phyloP scores from a whole-genome alignment of 768 basidiomycete species.

The Mycena belliarum region DNA sequence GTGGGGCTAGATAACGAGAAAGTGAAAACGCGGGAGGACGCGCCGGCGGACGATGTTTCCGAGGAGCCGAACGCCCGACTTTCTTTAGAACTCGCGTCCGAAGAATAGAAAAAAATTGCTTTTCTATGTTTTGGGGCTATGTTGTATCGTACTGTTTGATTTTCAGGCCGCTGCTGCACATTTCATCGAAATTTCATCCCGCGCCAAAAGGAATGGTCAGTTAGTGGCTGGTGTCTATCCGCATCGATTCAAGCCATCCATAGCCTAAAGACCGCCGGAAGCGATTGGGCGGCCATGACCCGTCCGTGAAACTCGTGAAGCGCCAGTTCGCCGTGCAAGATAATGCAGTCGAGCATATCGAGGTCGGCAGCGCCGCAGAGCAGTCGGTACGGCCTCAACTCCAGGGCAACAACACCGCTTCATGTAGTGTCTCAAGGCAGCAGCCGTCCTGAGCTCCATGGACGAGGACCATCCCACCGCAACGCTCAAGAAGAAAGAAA shows the following conservation, averaged over 20 bases:
- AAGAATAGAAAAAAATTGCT: neutral
- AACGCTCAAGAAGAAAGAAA: slow-evolving; percentile 62
- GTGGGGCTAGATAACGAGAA: slow-evolving; percentile 57
- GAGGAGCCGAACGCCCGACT: slow-evolving; percentile 3
- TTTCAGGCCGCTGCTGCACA: neutral
- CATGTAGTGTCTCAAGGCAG: slow-evolving; percentile 33
- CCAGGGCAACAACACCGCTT: slow-evolving; percentile 5
- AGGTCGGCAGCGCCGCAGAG: slow-evolving; percentile 42
- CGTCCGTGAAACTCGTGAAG: slow-evolving; percentile 50
- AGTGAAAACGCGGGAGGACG: slow-evolving; percentile 27
- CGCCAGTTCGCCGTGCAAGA: slow-evolving; percentile 53
- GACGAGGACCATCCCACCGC: slow-evolving; percentile 26
- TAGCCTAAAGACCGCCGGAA: slow-evolving; percentile 45
- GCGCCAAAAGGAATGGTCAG: slow-evolving; percentile 32
- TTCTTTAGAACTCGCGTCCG: slow-evolving; percentile 4
- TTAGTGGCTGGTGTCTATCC: neutral
- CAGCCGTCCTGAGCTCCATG: slow-evolving; percentile 44
- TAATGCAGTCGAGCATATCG: slow-evolving; percentile 47
- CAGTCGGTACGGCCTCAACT: slow-evolving; percentile 39
- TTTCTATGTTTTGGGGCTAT: neutral
- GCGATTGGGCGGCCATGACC: slow-evolving; percentile 48
- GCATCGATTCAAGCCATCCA: neutral
- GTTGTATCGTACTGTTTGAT: slow-evolving; percentile 7
- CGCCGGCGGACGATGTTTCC: neutral
- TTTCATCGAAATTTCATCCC: neutral